A percentile compares a stretch with the other conserved stretches of the same genome.
phyloP scores from a whole-genome alignment of 176 grass and related monocot species.

The Carex kokanica region DNA sequence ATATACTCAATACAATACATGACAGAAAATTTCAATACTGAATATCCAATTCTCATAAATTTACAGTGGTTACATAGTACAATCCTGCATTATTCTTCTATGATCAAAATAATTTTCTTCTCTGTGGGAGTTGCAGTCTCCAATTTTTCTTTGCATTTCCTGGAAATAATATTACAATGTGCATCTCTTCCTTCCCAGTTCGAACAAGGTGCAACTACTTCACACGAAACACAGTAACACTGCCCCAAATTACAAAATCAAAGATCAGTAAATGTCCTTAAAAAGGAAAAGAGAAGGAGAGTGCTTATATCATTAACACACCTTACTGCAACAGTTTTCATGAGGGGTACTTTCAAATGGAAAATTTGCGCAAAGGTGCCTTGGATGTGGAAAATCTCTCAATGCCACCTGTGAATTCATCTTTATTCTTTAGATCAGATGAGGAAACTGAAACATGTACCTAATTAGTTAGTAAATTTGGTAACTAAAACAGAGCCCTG shows the following conservation, averaged over 20 bases:
- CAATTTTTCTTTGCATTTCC: background rate
- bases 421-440: background rate
- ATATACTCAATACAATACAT: too few relatives aligned
- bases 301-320: background rate
- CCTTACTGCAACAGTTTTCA: constrained; percentile 40
- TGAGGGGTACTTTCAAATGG: constrained; percentile 44
- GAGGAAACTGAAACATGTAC: background rate
- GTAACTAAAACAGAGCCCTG: too few relatives aligned
- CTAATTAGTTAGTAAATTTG: too few relatives aligned
- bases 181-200: constrained; percentile 31
- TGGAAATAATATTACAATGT: constrained; percentile 26
- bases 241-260: constrained; percentile 2
- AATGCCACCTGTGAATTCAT: constrained; percentile 47
- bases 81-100: constrained; percentile 4
- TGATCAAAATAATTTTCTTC: constrained; percentile 22
- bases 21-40: too few relatives aligned
- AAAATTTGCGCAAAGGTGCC: constrained; percentile 54
- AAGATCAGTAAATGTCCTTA: background rate
- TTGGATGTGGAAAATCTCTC: constrained; percentile 57
- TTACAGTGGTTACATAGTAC: too few relatives aligned
- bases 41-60: too few relatives aligned
- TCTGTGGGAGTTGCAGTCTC: background rate
- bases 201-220: constrained; percentile 28
- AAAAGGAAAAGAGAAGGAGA: background rate
- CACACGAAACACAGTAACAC: constrained; percentile 36